Percentiles rank a stretch among this genome's conserved stretches.
Conservation (phyloP, 345 rosid species). For the Lumnitzera littorea region DNA sequence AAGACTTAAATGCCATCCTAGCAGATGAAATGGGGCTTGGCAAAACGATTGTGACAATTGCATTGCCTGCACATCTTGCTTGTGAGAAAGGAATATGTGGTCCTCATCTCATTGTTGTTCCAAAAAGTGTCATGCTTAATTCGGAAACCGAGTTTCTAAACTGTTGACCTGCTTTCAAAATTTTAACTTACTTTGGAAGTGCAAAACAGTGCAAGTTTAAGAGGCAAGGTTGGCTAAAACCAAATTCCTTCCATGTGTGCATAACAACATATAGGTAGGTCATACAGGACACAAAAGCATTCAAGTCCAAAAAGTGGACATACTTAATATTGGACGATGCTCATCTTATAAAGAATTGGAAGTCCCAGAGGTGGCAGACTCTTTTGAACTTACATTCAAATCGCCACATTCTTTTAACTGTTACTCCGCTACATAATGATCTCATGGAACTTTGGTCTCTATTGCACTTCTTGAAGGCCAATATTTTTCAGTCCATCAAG, state of each 20-base stretch:
- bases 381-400: slow-evolving; percentile 96
- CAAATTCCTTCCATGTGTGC: slow-evolving; percentile 90
- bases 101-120: slow-evolving; percentile 99
- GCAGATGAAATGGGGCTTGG: slow-evolving; percentile 99
- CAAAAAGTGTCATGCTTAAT: slow-evolving; percentile 99
- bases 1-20: slow-evolving; percentile 88
- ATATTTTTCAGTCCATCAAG: slow-evolving; percentile 99
- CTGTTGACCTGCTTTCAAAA: slow-evolving; percentile 99
- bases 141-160: slow-evolving; percentile 99
- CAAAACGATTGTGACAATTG: slow-evolving; percentile 98
- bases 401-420: slow-evolving; percentile 88
- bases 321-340: slow-evolving; percentile 99
- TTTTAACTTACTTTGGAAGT: slow-evolving; percentile 97
- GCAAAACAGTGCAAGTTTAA: slow-evolving; percentile 94
- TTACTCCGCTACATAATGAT: slow-evolving; percentile 98
- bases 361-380: slow-evolving; percentile 99
- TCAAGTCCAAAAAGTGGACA: slow-evolving; percentile 99
- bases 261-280: slow-evolving; percentile 95
- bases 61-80: slow-evolving; percentile 95
- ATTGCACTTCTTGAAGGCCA: slow-evolving; percentile 99
- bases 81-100: slow-evolving; percentile 99
- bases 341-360: slow-evolving; percentile 99
- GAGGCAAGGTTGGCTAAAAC: slow-evolving; percentile 99
- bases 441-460: slow-evolving; percentile 99
- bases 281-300: slow-evolving; percentile 91